Conservation (phyloP, 805 yeast species). For the Yarrowia sp. region DNA sequence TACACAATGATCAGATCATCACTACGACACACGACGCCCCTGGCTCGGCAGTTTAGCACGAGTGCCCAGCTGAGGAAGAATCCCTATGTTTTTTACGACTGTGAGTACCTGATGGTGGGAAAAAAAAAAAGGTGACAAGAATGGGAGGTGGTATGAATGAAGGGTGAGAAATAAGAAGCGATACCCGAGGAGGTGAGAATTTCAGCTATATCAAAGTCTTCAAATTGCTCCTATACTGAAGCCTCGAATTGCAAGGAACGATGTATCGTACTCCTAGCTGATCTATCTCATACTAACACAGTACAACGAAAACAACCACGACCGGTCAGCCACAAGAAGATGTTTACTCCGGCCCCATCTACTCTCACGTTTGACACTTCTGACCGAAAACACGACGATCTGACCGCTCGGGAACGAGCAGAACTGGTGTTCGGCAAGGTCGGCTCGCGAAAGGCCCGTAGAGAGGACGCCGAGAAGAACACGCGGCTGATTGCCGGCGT, state of each 20-base stretch:
- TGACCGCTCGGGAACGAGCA: slow-evolving; percentile 42
- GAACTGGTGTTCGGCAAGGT: slow-evolving; percentile 49
- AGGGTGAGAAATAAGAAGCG: no score
- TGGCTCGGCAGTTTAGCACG: not conserved
- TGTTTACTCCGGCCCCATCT: not conserved
- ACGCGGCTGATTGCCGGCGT: slow-evolving; percentile 64
- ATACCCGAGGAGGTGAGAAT: no score
- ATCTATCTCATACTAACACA: slow-evolving; percentile 34
- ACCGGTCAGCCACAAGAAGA: not conserved
- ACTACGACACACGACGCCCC: not conserved
- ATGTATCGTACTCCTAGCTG: no score
- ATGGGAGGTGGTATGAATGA: no score
- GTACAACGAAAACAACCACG: slow-evolving; percentile 44
- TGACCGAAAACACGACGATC: slow-evolving; percentile 16
- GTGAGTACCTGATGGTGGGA: slow-evolving; percentile 38
- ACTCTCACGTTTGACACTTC: slow-evolving; percentile 42
- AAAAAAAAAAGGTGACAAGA: no score
- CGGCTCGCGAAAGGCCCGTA: slow-evolving; percentile 48
- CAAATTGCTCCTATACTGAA: no score
- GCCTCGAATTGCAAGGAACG: no score
- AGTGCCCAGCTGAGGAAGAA: slow-evolving; percentile 40
- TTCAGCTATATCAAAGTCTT: no score
- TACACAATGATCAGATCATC: slow-evolving; percentile 4
- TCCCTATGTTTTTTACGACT: slow-evolving; percentile 45
- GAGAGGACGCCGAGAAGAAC: slow-evolving; percentile 49